These are phyloP conservation scores for Lactarius hatsudake DNA, from an alignment of 768 basidiomycete genomes.

Conservation along the genomic window DNA sequence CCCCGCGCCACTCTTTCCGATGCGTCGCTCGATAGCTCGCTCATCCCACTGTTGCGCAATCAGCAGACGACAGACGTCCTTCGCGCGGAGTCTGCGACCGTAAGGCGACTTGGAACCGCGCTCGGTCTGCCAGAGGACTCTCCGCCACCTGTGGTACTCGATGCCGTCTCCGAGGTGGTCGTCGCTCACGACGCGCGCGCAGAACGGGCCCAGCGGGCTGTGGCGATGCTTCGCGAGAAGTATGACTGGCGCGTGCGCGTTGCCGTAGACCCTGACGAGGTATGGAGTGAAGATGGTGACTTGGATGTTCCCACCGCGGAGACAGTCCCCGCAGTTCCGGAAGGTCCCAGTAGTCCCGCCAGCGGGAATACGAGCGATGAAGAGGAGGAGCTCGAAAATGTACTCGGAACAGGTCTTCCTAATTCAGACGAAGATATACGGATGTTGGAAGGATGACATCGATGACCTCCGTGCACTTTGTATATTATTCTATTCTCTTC, in stretches of 20 bases:
- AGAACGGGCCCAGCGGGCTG: constrained; percentile 76
- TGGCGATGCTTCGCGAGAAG: constrained; percentile 71
- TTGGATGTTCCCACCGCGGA: constrained; percentile 45
- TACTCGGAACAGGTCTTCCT: constrained; percentile 24
- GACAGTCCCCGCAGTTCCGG: constrained; percentile 73
- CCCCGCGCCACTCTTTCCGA: constrained; percentile 58
- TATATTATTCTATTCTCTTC: not conserved
- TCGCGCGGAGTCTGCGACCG: constrained; percentile 65
- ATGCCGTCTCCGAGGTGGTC: constrained; percentile 44
- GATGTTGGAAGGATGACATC: constrained; percentile 22
- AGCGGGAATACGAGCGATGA: constrained; percentile 26
- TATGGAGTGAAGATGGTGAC: constrained; percentile 58
- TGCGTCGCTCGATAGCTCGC: constrained; percentile 65
- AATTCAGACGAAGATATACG: constrained; percentile 25
- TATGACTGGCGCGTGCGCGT: constrained; percentile 85
- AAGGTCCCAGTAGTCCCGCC: constrained; percentile 54
- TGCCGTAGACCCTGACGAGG: constrained; percentile 74
- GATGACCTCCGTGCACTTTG: constrained; percentile 7
- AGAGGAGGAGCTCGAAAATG: constrained; percentile 28
- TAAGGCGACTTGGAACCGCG: constrained; percentile 58
- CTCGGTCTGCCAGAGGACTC: constrained; percentile 45
- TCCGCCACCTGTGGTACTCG: constrained; percentile 30
- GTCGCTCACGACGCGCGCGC: constrained; percentile 71
- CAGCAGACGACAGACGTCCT: constrained; percentile 79
- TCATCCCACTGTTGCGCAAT: constrained; percentile 72